These are phyloP conservation scores for Wickerhamiella sergipiensis DNA, from an alignment of 805 yeast genomes.

Conservation along the genomic window DNA sequence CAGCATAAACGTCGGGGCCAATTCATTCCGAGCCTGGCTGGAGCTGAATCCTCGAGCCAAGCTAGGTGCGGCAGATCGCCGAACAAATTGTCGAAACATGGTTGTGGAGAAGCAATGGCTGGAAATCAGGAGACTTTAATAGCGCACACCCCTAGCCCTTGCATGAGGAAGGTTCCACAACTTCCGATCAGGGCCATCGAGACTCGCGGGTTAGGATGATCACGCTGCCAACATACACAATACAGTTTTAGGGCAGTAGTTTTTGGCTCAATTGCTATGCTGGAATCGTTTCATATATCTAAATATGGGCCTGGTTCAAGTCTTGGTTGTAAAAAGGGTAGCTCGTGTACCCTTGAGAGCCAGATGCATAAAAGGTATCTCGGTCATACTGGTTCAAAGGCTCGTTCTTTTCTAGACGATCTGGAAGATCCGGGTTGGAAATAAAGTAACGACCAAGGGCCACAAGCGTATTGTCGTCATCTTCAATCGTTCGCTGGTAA, in stretches of 20 bases:
- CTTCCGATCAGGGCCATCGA: neutral
- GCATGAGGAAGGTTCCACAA: neutral
- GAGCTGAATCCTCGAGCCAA: neutral
- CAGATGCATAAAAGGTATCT: slow-evolving; percentile 34
- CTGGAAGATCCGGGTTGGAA: slow-evolving; percentile 44
- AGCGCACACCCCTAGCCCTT: neutral
- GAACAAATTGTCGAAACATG: neutral
- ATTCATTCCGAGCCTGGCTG: neutral
- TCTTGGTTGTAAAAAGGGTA: slow-evolving; percentile 23
- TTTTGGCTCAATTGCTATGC: too few species aligned
- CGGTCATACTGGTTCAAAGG: slow-evolving; percentile 35
- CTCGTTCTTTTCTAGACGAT: slow-evolving; percentile 30
- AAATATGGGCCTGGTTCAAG: neutral
- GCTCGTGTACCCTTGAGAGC: slow-evolving; percentile 31
- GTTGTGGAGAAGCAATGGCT: neutral
- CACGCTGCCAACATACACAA: too few species aligned
- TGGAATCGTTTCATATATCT: too few species aligned
- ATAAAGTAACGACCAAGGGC: slow-evolving; percentile 38
- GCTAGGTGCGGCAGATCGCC: neutral
- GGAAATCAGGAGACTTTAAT: neutral
- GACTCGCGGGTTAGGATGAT: too few species aligned
- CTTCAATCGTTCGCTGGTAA: slow-evolving; percentile 5
- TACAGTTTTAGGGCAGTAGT: too few species aligned
- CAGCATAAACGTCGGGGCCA: slow-evolving; percentile 10
- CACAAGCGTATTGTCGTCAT: slow-evolving; percentile 22